Conservation (phyloP, 257 asterid genomes). For the Catharanthus roseus region DNA sequence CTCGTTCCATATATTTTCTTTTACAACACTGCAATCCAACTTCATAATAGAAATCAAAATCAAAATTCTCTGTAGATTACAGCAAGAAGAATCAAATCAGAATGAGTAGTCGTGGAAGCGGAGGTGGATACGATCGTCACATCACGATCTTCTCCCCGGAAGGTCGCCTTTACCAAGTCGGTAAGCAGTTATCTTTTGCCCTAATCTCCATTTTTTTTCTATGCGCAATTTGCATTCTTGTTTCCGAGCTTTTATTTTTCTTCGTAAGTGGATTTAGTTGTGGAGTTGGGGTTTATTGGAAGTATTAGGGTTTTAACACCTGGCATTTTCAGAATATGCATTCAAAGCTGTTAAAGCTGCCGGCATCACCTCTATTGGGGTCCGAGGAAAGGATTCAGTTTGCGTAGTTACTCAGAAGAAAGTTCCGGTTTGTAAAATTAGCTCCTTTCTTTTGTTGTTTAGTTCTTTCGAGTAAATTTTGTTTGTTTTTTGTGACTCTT, state of each 20-base stretch:
- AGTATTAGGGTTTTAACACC: conserved; percentile 8
- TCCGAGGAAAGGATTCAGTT: conserved; percentile 89
- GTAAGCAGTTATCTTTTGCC: conserved; percentile 32
- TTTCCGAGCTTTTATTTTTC: not conserved
- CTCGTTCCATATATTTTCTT: not conserved
- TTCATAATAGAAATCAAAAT: not conserved
- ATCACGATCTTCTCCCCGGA: conserved; percentile 99
- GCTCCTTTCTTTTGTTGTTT: not conserved
- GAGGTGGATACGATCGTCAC: conserved; percentile 99
- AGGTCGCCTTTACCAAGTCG: conserved; percentile 98
- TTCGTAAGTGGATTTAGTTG: not conserved
- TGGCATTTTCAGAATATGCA: conserved; percentile 32
- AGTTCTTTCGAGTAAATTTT: not conserved
- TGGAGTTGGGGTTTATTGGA: not conserved
- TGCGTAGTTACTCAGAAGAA: conserved; percentile 99
- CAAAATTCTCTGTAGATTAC: not conserved
- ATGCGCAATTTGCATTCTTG: not conserved
- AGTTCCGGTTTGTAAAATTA: conserved; percentile 65
- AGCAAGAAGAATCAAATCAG: not conserved
- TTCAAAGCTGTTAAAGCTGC: conserved; percentile 89
- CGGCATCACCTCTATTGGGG: conserved; percentile 93
- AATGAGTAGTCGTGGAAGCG: conserved; percentile 99
- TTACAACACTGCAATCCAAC: not conserved
- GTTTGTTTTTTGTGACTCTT: not conserved
- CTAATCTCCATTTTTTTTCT: not conserved